Base-by-base conservation (phyloP, 1,284 basidiomycete species). In the Lentinus polychrous region DNA sequence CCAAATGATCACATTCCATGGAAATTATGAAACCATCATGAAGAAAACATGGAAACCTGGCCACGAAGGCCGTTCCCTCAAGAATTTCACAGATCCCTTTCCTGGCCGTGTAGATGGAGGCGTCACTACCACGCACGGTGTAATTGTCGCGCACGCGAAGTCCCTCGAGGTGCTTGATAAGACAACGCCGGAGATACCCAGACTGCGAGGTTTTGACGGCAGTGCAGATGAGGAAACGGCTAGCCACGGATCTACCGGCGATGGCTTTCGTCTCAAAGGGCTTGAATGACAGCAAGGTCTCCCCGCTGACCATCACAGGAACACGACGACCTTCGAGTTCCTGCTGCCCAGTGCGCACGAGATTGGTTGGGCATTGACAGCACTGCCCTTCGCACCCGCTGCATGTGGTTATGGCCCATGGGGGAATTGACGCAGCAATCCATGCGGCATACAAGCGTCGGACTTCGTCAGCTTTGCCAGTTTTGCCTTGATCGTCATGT, bases 361-460 rank as follows among this genome's bases (percentile, higher is more conserved):
- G 60, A 99, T 99, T 65, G 98, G 94, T 54, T 93, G 88, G 8
- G 93, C 95, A 60, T 99, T 99, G 67, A 99, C 95, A 24, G 91
- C 87, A 56, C 91, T 95, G 52, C 96, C 96, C 70, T 99, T 99
- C 49, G 96, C 96, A 60, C 96, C 96, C 39, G 96, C 68, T 99
- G 95, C 96, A 99, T 99, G 79, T 99, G 89, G 71, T 99, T 99
- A 65, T 94, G n/a, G n/a, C n/a, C n/a, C n/a, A n/a, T n/a, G 83
- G 23, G 96, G 96, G 75, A 99, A 99, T 53, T 87, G 85, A 59
- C 93, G 91, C 54, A 91, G 75, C 34, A 99, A 80, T 44, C 89
- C 89, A 45, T 81, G 71, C n/a, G 96, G 96, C 58, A 99, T 80
- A 61, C 89, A 89, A n/a, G 83, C 77, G 62, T 94, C 85, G 17